phyloP scores from a whole-genome alignment of 192 early-diverging fungal genomes.

The Cladochytrium replicatum region DNA sequence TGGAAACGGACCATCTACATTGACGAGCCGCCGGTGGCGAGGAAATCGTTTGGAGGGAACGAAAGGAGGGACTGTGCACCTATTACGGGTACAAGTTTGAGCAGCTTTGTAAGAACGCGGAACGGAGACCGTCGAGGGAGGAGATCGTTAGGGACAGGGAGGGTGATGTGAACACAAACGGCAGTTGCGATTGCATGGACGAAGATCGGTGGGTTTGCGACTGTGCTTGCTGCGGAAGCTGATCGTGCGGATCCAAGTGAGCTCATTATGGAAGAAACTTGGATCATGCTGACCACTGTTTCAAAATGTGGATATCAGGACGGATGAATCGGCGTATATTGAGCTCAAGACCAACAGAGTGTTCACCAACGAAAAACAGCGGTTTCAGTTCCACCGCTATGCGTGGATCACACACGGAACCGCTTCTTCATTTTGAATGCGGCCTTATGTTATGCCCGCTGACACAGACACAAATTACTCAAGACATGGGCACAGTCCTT shows the following conservation, averaged over 20 bases:
- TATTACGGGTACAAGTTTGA: conserved; percentile 94
- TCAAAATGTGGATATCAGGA: too few relatives aligned
- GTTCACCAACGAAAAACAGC: conserved; percentile 37
- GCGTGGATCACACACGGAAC: too few relatives aligned
- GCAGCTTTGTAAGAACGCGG: conserved; percentile 52
- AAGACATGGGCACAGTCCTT: conserved; percentile 93
- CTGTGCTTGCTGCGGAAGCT: conserved; percentile 26
- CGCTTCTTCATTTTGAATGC: too few relatives aligned
- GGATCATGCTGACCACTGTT: too few relatives aligned
- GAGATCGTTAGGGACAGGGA: too few relatives aligned
- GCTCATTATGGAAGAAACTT: too few relatives aligned
- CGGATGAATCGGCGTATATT: conserved; percentile 62
- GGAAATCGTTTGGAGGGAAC: conserved; percentile 23
- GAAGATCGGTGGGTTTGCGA: conserved; percentile 89
- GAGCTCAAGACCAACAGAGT: conserved; percentile 83
- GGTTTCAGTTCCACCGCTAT: conserved; percentile 52
- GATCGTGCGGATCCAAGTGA: too few relatives aligned
- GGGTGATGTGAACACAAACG: conserved; percentile 61
- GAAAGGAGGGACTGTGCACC: conserved; percentile 54
- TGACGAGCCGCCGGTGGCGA: too few relatives aligned
- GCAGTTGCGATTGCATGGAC: conserved; percentile 83
- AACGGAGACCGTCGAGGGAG: too few relatives aligned
- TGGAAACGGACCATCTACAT: too few relatives aligned
- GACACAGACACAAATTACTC: conserved; percentile 63
- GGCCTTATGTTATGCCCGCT: too few relatives aligned